Base-by-base conservation (phyloP, 176 grass and related monocot genomes). In the Oryza meyeriana region DNA sequence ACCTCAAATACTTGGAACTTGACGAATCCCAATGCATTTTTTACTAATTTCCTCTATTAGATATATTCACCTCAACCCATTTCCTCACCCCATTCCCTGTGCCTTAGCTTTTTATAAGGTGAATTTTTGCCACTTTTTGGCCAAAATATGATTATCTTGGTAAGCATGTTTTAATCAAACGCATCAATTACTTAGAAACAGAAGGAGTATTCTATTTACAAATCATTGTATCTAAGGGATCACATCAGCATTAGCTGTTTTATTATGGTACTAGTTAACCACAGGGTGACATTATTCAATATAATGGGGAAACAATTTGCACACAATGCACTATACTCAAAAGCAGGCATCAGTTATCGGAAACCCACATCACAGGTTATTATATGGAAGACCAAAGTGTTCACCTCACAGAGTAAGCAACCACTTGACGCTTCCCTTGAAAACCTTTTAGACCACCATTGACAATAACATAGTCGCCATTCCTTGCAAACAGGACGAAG, bases 401-500 rank as follows among this genome's bases (percentile, higher is more conserved):
- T 91, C 62, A 98, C 96, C 96, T 85, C 26, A 93, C 90, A 73
- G 82, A 85, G 88, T 89, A 93, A 33, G 96, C 92, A 70, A 89
- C 73, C 6, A 95, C 63, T 64, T 95, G 87, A 28, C 79, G 83
- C 61, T 93, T 98, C 62, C 96, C 96, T 90, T 95, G 96, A 69
- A 98, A 98, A 57, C 90, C 83, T 88, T 95, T 98, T 76, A 98
- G 87, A 38, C 82, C 89, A 27, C 96, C 96, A 88, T 65, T 86
- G 61, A 98, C 84, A 50, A 85, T 80, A 45, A 89, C 90, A 95
- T 98, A 95, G 82, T 91, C 87, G 27, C 82, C 90, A 84, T 91
- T 66, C 34, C 90, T 98, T 64, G 58, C 79, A 76, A 80, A 38
- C 47, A 75, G 41, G 85, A 41, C 10, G 77, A 61, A 61, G 0